phyloP scores from a whole-genome alignment of 371 early-diverging fungal genomes.

The Saksenaea vasiformis region DNA sequence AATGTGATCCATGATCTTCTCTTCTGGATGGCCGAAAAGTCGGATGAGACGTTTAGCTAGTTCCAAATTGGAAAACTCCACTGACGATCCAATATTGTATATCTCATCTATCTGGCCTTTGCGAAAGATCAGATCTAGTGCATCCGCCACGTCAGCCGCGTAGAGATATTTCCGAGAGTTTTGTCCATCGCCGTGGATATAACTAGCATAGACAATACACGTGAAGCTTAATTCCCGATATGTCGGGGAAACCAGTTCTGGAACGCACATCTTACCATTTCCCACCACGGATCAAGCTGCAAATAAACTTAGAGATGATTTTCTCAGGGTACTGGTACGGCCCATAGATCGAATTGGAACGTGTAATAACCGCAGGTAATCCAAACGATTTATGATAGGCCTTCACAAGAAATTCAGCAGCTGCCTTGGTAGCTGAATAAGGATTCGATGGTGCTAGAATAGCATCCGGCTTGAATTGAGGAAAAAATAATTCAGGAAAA shows the following conservation, averaged over 20 bases:
- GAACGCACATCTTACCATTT: slow-evolving; percentile 52
- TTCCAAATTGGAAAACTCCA: slow-evolving; percentile 75
- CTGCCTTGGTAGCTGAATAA: slow-evolving; percentile 90
- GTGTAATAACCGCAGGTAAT: slow-evolving; percentile 80
- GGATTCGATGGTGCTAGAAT: slow-evolving; percentile 82
- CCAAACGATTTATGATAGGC: slow-evolving; percentile 84
- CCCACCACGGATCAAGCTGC: slow-evolving; percentile 60
- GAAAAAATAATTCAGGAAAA: not conserved
- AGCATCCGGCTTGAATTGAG: slow-evolving; percentile 58
- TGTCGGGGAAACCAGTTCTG: slow-evolving; percentile 1
- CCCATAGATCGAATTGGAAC: slow-evolving; percentile 87
- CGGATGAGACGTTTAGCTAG: slow-evolving; percentile 66
- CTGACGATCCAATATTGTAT: slow-evolving; percentile 82
- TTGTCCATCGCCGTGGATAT: slow-evolving; percentile 81
- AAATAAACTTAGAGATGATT: slow-evolving; percentile 86
- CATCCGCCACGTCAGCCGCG: slow-evolving; percentile 77
- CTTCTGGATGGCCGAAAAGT: slow-evolving; percentile 47
- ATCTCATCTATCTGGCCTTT: slow-evolving; percentile 65
- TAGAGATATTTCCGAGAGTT: slow-evolving; percentile 82
- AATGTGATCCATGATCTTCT: slow-evolving; percentile 41
- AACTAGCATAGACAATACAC: slow-evolving; percentile 35
- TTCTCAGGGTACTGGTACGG: slow-evolving; percentile 90
- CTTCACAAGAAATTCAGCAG: slow-evolving; percentile 81
- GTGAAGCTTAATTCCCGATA: not conserved
- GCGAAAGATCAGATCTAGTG: slow-evolving; percentile 73